Percentiles rank a stretch among this genome's conserved stretches.
phyloP scores from a whole-genome alignment of 306 rosid genomes.

The Trifolium fragiferum region DNA sequence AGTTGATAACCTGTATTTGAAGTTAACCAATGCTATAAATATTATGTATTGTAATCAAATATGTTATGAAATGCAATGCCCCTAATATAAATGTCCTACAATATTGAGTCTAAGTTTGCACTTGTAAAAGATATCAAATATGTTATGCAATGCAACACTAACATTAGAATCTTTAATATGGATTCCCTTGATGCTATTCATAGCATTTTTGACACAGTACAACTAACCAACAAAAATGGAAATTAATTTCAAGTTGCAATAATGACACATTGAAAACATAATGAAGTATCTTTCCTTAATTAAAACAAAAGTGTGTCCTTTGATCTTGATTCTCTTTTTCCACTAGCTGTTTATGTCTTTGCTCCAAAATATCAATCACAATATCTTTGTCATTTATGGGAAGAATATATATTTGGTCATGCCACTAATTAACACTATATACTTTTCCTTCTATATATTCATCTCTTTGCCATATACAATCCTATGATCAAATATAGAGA shows the following conservation, averaged over 20 bases:
- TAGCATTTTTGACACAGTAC: background rate
- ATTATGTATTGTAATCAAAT: too few relatives aligned
- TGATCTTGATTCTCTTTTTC: conserved; percentile 56
- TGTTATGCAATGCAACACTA: too few relatives aligned
- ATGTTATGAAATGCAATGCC: too few relatives aligned
- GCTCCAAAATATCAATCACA: conserved; percentile 46
- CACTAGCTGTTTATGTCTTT: conserved; percentile 50
- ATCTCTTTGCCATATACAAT: conserved; percentile 47
- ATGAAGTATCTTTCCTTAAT: conserved; percentile 49
- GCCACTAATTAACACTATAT: conserved; percentile 37
- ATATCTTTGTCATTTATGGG: conserved; percentile 49
- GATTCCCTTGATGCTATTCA: background rate
- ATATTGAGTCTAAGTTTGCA: too few relatives aligned
- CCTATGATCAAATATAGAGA: conserved; percentile 40
- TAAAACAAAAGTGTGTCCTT: conserved; percentile 38
- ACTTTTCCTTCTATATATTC: conserved; percentile 53
- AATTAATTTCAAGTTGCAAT: conserved; percentile 36
- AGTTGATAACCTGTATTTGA: too few relatives aligned
- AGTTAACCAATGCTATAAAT: too few relatives aligned
- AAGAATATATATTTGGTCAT: conserved; percentile 67
- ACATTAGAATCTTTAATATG: background rate
- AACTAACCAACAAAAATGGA: conserved; percentile 6
- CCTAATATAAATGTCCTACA: too few relatives aligned
- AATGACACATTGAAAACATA: conserved; percentile 31
- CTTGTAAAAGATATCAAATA: too few relatives aligned